These are phyloP conservation scores for Lagenidium giganteum DNA, from an alignment of 352 stramenopile species.

Conservation along the genomic window DNA sequence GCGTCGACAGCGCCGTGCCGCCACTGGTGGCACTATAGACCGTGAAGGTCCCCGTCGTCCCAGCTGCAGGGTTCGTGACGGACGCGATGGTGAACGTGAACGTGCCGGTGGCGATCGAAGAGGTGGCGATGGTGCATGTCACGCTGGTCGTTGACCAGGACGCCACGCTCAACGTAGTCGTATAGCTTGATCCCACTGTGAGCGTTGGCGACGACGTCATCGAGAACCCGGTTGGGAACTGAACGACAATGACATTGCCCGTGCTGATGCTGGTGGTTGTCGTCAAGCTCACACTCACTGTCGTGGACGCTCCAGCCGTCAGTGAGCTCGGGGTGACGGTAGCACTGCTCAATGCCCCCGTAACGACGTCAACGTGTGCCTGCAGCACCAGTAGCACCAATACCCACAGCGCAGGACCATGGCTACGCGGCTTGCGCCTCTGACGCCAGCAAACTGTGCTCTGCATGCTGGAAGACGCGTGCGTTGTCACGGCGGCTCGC, in stretches of 20 bases:
- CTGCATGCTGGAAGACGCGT: too few relatives aligned
- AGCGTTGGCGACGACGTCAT: conserved; percentile 13
- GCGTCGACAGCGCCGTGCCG: conserved; percentile 6
- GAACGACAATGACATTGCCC: conserved; percentile 17
- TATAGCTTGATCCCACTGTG: conserved; percentile 3
- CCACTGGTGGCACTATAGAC: conserved; percentile 21
- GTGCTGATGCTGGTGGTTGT: conserved; percentile 17
- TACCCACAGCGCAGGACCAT: too few relatives aligned
- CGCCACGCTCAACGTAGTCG: conserved; percentile 24
- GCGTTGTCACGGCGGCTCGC: too few relatives aligned
- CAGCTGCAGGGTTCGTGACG: conserved; percentile 27
- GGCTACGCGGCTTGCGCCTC: too few relatives aligned
- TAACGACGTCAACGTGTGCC: neutral
- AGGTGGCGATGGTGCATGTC: conserved; percentile 12
- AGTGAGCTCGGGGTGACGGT: conserved; percentile 20
- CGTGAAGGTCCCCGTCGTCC: conserved; percentile 11
- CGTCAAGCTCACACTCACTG: conserved; percentile 24
- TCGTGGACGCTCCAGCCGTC: conserved; percentile 12
- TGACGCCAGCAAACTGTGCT: too few relatives aligned
- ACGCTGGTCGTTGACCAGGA: conserved; percentile 17
- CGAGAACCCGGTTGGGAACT: conserved; percentile 27
- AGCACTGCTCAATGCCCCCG: conserved; percentile 16
- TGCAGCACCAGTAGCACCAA: conserved; percentile 4
- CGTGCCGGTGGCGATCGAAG: conserved; percentile 10
- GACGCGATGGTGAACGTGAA: conserved; percentile 27